phyloP scores from a whole-genome alignment of 2,329 filamentous ascomycete genomes.

The Phyllachora maydis region DNA sequence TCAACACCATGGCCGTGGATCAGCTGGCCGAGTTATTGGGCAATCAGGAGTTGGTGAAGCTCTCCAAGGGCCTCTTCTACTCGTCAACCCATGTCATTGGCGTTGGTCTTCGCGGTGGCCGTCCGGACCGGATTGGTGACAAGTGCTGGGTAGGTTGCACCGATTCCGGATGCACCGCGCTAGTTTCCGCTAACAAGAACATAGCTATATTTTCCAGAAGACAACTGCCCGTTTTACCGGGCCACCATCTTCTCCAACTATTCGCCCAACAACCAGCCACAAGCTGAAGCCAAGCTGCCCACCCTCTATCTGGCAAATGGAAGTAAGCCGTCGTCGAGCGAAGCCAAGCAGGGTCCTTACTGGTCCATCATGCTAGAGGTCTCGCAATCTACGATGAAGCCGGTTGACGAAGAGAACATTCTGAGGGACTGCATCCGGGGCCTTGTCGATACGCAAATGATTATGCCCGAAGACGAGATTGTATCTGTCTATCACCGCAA shows the following conservation, averaged over 20 bases:
- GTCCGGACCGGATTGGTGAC: slow-evolving; percentile 91
- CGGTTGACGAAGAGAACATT: slow-evolving; percentile 68
- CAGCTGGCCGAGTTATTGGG: slow-evolving; percentile 71
- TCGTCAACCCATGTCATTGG: slow-evolving; percentile 95
- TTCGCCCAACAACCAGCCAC: slow-evolving; percentile 93
- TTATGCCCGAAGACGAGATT: slow-evolving; percentile 78
- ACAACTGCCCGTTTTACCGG: slow-evolving; percentile 97
- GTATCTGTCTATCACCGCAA: slow-evolving; percentile 95
- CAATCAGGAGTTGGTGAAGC: slow-evolving; percentile 60
- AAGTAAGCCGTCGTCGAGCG: slow-evolving; percentile 51
- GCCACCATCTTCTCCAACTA: slow-evolving; percentile 99
- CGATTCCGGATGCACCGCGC: too few species aligned
- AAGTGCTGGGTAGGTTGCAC: slow-evolving; percentile 75
- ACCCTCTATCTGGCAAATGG: slow-evolving; percentile 76
- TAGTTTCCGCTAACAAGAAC: slow-evolving; percentile 6
- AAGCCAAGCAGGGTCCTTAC: slow-evolving; percentile 77
- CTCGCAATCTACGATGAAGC: slow-evolving; percentile 89
- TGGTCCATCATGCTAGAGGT: slow-evolving; percentile 99
- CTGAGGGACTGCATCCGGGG: slow-evolving; percentile 87
- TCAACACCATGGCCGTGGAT: slow-evolving; percentile 95
- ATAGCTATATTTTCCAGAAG: slow-evolving; percentile 92
- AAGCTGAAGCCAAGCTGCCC: slow-evolving; percentile 61
- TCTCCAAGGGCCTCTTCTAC: slow-evolving; percentile 88
- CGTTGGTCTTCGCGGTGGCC: slow-evolving; percentile 77
- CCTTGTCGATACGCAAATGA: slow-evolving; percentile 94